Evolutionary conservation across 2,329 filamentous ascomycete species (phyloP).

Genomic region (Gaeumannomyces tritici): DNA sequence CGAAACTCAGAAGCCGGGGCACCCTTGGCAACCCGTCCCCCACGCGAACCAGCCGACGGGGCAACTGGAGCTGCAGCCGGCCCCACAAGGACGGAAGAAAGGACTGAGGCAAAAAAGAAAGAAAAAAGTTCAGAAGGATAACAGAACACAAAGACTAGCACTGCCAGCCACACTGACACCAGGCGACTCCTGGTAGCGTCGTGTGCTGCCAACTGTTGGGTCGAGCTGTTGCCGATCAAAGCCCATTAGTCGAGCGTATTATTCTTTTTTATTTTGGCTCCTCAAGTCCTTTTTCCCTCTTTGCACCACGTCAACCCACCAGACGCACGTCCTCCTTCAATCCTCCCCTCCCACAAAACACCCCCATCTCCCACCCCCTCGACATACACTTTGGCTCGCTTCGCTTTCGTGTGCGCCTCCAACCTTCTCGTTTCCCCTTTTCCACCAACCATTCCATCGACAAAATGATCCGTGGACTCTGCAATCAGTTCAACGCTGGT

Average conservation of each 20-base stretch:
- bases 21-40: background rate
- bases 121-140: background rate
- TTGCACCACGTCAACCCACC: background rate
- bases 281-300: too few relatives aligned
- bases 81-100: background rate
- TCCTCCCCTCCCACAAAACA: background rate
- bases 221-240: background rate
- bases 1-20: background rate
- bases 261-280: background rate
- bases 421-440: background rate
- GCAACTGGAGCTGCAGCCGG: background rate
- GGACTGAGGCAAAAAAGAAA: background rate
- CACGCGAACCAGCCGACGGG: background rate
- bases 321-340: background rate
- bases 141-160: too few relatives aligned
- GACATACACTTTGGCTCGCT: background rate
- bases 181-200: too few relatives aligned
- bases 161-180: background rate
- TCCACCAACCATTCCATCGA: background rate
- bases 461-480: slow-evolving; percentile 1
- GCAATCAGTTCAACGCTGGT: background rate
- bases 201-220: background rate
- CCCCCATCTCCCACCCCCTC: background rate
- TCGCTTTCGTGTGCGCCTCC: background rate
- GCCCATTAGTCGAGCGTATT: background rate